A percentile compares a stretch with the other conserved stretches of the same genome.
Conservation (phyloP, 441 rosid genomes). For the Populus hybrid region DNA sequence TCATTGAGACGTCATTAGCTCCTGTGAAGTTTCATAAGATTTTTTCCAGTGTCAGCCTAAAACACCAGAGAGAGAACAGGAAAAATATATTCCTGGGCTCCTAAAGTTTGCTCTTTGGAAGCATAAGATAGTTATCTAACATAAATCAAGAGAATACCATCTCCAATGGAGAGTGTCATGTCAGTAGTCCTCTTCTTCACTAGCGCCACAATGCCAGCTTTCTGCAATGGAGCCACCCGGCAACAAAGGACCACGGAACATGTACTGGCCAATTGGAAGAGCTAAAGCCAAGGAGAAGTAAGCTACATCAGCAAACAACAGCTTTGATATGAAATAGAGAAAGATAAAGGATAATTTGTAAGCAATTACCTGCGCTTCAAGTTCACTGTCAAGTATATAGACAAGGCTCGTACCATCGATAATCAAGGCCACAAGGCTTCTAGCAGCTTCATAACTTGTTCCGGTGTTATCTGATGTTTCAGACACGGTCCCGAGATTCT, state of each 20-base stretch:
- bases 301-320: constrained; percentile 24
- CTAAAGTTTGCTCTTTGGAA: too few species aligned
- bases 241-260: constrained; percentile 96
- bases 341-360: constrained; percentile 9
- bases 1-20: too few species aligned
- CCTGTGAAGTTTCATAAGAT: too few species aligned
- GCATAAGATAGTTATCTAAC: too few species aligned
- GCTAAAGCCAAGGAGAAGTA: constrained; percentile 47
- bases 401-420: constrained; percentile 99
- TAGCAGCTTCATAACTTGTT: constrained; percentile 34
- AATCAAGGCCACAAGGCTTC: constrained; percentile 59
- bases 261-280: constrained; percentile 65
- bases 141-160: too few species aligned
- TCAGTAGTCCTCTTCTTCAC: constrained; percentile 85
- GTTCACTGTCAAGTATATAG: constrained; percentile 88
- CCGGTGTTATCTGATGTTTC: constrained; percentile 30
- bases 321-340: constrained; percentile 7
- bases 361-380: constrained; percentile 70
- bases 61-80: too few species aligned
- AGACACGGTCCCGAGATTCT: constrained; percentile 38
- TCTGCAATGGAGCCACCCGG: constrained; percentile 98
- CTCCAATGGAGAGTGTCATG: too few species aligned
- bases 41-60: too few species aligned
- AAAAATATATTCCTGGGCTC: too few species aligned
- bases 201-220: too few species aligned